Base-by-base conservation (phyloP, 371 early-diverging fungal genomes). In the Mucor piriformis region DNA sequence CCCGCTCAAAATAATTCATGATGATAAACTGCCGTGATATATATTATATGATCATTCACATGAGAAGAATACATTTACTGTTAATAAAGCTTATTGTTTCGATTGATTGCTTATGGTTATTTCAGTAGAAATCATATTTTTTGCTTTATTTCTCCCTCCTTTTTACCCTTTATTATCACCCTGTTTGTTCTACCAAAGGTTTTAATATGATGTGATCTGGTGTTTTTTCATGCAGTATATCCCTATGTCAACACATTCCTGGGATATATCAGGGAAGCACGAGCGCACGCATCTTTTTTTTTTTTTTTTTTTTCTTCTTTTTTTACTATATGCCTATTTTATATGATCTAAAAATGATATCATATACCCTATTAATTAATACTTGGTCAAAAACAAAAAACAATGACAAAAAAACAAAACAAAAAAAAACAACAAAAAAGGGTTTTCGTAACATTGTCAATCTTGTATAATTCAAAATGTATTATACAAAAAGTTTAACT, bases 161-260 rank as follows among this genome's bases (percentile, higher is more conserved):
- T 29, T 29, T 49, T 13, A n/a, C 49, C 24, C 27, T 49, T 12
- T 27, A 15, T 32, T 24, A 2, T 23, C 47, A 24, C 15, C 21
- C 16, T 46, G 7, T 24, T 25, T 24, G 18, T 21, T 12, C 2
- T 24, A 46, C 47, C 12, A 10, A 46, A 10, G 18, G n/a, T 42
- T 42, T 46, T 49, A 29, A n/a, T 11, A 49, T 49, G 49, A 49
- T 49, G 49, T 32, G 49, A 49, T 29, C 29, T 49, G 49, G 25
- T 49, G 49, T 49, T 49, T 46, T 16, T 49, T 8, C 29, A 49
- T 49, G 49, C 49, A 49, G 12, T 33, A 18, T 43, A 51, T 51
- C 60, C 60, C 35, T 59, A 34, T 34, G 46, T 51, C 51, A 59
- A 59, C 52, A 59, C 60, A 59, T 59, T 59, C 60, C 60, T 59